Evolutionary conservation across 1,139 yeast genomes (phyloP).

Genomic region (Wickerhamomyces sp.): DNA sequence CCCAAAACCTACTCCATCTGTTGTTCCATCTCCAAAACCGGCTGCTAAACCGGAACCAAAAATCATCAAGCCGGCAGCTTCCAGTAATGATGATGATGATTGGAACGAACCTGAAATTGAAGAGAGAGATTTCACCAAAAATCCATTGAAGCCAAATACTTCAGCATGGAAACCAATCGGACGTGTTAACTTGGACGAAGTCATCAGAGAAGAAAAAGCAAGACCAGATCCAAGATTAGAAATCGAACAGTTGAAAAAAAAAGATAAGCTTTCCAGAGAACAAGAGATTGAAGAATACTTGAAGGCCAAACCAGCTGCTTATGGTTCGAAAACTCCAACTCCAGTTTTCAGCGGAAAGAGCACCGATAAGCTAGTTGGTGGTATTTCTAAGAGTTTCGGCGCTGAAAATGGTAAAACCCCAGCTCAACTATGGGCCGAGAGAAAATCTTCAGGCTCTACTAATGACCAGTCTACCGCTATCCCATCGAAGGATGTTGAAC

Average conservation of each 20-base stretch:
- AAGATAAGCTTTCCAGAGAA: constrained; percentile 46
- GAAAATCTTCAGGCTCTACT: constrained; percentile 45
- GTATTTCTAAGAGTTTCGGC: constrained; percentile 64
- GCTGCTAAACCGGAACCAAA: constrained; percentile 11
- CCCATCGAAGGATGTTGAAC: constrained; percentile 19
- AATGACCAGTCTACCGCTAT: constrained; percentile 10
- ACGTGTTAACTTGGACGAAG: constrained; percentile 41
- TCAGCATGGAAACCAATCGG: constrained; percentile 54
- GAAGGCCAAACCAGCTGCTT: constrained; percentile 41
- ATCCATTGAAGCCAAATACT: constrained; percentile 50
- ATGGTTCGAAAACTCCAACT: constrained; percentile 48
- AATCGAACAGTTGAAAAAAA: constrained; percentile 29
- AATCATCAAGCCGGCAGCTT: constrained; percentile 22
- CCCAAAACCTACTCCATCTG: constrained; percentile 15
- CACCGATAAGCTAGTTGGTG: constrained; percentile 51
- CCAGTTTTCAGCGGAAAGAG: constrained; percentile 28
- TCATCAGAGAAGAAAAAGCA: constrained; percentile 33
- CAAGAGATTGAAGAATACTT: constrained; percentile 37
- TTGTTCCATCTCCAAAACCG: constrained; percentile 19
- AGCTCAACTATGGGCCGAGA: constrained; percentile 95
- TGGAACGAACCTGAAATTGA: constrained; percentile 64
- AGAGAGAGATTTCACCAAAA: constrained; percentile 61
- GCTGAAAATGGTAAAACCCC: constrained; percentile 83
- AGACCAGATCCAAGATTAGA: constrained; percentile 35
- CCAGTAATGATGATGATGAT: constrained; percentile 47